Conservation (phyloP, 2,329 filamentous ascomycete genomes). For the Fusarium sp. region DNA sequence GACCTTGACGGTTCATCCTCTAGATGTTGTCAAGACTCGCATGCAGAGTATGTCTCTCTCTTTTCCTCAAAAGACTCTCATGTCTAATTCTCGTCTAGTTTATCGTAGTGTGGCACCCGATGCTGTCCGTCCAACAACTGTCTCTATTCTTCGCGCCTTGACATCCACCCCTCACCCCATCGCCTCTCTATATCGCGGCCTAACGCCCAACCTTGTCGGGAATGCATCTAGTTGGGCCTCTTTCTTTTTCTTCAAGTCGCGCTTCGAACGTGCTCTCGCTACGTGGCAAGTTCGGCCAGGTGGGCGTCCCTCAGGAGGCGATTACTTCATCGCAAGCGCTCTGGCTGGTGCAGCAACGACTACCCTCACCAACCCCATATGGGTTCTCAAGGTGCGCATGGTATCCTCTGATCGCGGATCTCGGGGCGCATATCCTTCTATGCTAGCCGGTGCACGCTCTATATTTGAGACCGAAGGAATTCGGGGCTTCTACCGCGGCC, state of each 20-base stretch:
- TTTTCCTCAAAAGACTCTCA: not conserved
- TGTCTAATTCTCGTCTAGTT: constrained; percentile 52
- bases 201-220: constrained; percentile 90
- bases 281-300: constrained; percentile 27
- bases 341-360: constrained; percentile 78
- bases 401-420: constrained; percentile 81
- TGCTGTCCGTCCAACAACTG: constrained; percentile 57
- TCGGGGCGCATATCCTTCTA: constrained; percentile 82
- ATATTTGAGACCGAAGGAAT: constrained; percentile 79
- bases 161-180: constrained; percentile 65
- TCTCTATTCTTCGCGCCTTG: constrained; percentile 64
- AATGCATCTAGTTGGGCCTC: constrained; percentile 91
- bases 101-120: constrained; percentile 58
- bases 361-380: constrained; percentile 90
- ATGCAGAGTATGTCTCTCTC: constrained; percentile 76
- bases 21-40: constrained; percentile 96
- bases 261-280: constrained; percentile 61
- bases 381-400: constrained; percentile 99
- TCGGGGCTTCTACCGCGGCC: constrained; percentile 86
- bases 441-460: constrained; percentile 74
- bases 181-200: constrained; percentile 84
- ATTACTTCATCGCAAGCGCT: constrained; percentile 86
- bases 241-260: constrained; percentile 84
- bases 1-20: constrained; percentile 88
- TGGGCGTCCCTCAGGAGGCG: constrained; percentile 59